Evolutionary conservation across 176 grass and related monocot genomes (phyloP), one percentile per base, ranked within the genome.

Genomic region (Aegilops sharonensis): DNA sequence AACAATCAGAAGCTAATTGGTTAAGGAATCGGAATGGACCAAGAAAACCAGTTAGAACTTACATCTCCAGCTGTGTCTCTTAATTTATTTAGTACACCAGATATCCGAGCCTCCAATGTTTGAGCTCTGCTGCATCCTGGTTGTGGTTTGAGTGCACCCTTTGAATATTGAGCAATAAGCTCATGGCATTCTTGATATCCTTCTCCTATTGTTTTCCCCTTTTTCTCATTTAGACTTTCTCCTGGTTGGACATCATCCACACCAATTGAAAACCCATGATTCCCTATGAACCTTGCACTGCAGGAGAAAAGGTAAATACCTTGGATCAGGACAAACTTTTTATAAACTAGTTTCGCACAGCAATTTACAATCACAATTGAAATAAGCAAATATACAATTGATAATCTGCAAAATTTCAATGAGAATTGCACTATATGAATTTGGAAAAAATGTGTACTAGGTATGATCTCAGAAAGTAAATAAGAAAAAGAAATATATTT

Each of bases 261-360:
- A 74, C 95, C 95, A 81, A 98, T 98, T 27, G 95, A 98, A 83
- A 98, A 98, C 61, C 95, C 95, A 92, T 98, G 95, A 74, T 98
- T 98, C 36, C 95, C 93, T 72, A 98, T 95, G 92, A 94, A 98
- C 81, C 95, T 98, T 65, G 95, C 95, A 95, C 95, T 98, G 78
- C 73, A 92, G 31, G 66, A 45, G 37, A n/a, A 9, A 60, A 64
- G 52, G n/a, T 66, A 81, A 23, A 29, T 39, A 21, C 63, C 60
- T 83, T 45, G 78, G 35, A 91, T 80, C 68, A 90, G 74, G 77
- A 91, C 30, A 75, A 72, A 64, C n/a, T 11, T 68, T 81, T 66
- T 24, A 45, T 27, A 31, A 21, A 60, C 61, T 68, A 80, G 31
- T 68, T 74, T 68, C 11, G 4, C 62, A 60, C 37, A 50, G 48